Evolutionary conservation across 1,284 basidiomycete genomes (phyloP), one percentile per base, ranked within the genome.

Genomic region (Mycosarcoma maydis): DNA sequence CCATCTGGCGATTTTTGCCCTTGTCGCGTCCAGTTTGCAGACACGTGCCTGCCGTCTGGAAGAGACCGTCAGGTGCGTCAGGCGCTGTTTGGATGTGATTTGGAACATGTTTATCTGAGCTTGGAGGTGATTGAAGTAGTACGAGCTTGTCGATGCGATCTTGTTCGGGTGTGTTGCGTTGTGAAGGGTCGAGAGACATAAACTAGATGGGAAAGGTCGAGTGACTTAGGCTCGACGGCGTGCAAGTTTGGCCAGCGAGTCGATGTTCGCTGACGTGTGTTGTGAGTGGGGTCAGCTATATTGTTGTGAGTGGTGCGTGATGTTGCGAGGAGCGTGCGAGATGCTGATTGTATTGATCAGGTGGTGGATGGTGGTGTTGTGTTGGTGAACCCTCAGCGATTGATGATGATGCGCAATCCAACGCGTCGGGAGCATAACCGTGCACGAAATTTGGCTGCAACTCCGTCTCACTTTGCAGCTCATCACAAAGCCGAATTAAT

Each of bases 161-260:
- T 47, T 57, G 50, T 46, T 62, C 9, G 33, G 32, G 29, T 46
- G 45, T 14, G 20, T 11, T 19, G 22, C 3, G 54, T 30, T 34
- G 36, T 4, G 36, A 9, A 19, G 51, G 51, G 42, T 62, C 65
- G 43, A 68, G 65, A 62, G 54, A 61, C 65, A 68, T 68, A 62
- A 47, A 57, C 51, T 36, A 11, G 14, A 7, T 17, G 16, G 39
- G 9, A 5, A 17, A n/a, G 33, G 39, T 41, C 39, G 39, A 41
- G 39, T 37, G 36, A 20, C 17, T 29, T 29, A 37, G 23, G 50
- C 50, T 45, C 45, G 50, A 53, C 50, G 51, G 48, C 49, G 49
- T 48, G 60, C 26, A 19, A 29, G 16, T 7, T 50, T 17, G 23
- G 45, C 50, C 59, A 40, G 48, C 43, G 59, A 54, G 24, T 23